These are phyloP conservation scores for Hirschioporus abietinus DNA, from an alignment of 768 basidiomycete species.

Conservation along the genomic window DNA sequence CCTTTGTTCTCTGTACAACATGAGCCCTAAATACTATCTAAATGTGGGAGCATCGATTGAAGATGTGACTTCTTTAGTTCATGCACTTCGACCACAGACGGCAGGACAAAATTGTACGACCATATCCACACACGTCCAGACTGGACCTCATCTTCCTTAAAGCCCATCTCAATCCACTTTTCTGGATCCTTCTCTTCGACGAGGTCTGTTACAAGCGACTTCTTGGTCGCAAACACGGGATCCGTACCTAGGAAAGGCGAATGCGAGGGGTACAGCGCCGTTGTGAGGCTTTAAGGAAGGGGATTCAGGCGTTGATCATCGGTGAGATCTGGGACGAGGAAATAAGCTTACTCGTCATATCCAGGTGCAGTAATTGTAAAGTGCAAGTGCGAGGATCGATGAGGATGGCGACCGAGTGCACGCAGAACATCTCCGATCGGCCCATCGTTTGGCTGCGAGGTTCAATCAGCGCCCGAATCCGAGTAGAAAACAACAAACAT, in stretches of 20 bases:
- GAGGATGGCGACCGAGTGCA: slow-evolving; percentile 26
- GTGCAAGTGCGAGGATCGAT: slow-evolving; percentile 29
- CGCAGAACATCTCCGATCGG: slow-evolving; percentile 25
- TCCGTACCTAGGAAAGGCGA: slow-evolving; percentile 32
- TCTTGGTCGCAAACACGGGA: slow-evolving; percentile 31
- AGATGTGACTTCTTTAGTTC: slow-evolving; percentile 16
- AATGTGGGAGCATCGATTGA: neutral
- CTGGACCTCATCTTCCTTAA: slow-evolving; percentile 25
- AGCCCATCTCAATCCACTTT: slow-evolving; percentile 26
- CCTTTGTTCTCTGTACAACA: neutral
- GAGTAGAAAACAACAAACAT: slow-evolving; percentile 6
- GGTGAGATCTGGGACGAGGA: neutral
- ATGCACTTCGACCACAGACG: slow-evolving; percentile 25
- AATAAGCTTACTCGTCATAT: slow-evolving; percentile 25
- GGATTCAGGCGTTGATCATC: neutral
- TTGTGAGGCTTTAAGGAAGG: slow-evolving; percentile 20
- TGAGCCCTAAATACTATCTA: neutral
- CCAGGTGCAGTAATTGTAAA: slow-evolving; percentile 28
- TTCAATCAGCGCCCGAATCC: neutral
- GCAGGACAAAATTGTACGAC: slow-evolving; percentile 27
- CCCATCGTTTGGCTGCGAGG: slow-evolving; percentile 24
- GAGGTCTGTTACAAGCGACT: slow-evolving; percentile 27
- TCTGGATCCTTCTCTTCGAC: slow-evolving; percentile 21
- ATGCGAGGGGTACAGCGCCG: slow-evolving; percentile 28
- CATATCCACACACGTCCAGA: slow-evolving; percentile 27